phyloP scores from a whole-genome alignment of 2,329 filamentous ascomycete species.

The Hymenoscyphus repandus region DNA sequence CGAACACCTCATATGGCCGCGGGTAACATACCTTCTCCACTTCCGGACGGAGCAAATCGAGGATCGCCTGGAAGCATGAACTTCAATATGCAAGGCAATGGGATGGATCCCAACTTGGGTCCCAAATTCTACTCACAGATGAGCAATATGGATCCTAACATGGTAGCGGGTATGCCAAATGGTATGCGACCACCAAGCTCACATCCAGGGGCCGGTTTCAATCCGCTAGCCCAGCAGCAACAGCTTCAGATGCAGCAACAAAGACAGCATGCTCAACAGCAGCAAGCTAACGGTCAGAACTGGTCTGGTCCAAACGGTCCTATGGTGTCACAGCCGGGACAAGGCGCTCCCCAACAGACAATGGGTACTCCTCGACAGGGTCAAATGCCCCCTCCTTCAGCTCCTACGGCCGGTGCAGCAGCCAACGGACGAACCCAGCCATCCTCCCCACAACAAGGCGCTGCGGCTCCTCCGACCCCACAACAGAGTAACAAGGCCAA shows the following conservation, averaged over 20 bases:
- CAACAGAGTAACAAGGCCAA: conserved; percentile 67
- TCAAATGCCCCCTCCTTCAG: conserved; percentile 62
- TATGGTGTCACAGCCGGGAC: conserved; percentile 41
- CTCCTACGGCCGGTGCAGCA: conserved; percentile 43
- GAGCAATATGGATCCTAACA: conserved; percentile 44
- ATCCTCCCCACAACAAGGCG: conserved; percentile 57
- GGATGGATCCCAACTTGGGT: conserved; percentile 57
- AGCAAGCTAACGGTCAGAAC: conserved; percentile 19
- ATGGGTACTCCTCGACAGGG: conserved; percentile 67
- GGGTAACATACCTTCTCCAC: conserved; percentile 63
- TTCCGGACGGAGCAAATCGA: conserved; percentile 65
- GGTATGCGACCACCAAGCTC: conserved; percentile 65
- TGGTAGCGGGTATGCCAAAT: conserved; percentile 55
- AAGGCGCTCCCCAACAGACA: conserved; percentile 33
- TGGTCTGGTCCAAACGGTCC: conserved; percentile 34
- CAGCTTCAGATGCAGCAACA: conserved; percentile 46
- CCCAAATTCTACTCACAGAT: conserved; percentile 55
- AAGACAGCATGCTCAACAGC: conserved; percentile 27
- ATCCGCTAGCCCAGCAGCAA: conserved; percentile 44
- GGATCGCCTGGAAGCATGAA: conserved; percentile 61
- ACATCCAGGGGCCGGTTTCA: conserved; percentile 52
- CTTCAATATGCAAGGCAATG: conserved; percentile 50
- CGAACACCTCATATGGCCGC: conserved; percentile 69
- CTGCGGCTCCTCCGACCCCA: conserved; percentile 70
- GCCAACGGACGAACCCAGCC: conserved; percentile 52